These are phyloP conservation scores for Graphium sp. DNA, from an alignment of 2,329 filamentous ascomycete genomes.

Conservation along the genomic window DNA sequence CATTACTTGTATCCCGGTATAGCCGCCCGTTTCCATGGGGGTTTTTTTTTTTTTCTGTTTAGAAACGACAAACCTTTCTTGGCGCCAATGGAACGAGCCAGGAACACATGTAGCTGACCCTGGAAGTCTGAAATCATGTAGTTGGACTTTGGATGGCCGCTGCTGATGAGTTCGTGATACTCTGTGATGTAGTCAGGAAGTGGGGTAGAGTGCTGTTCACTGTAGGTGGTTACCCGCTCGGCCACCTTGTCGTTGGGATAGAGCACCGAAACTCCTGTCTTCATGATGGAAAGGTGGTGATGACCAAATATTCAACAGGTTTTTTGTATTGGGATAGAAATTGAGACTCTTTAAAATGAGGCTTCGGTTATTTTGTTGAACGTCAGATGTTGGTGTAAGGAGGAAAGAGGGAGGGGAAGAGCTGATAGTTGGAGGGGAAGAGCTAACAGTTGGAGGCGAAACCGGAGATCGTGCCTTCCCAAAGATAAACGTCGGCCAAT, in stretches of 20 bases:
- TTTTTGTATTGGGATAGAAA: not conserved
- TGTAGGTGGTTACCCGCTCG: conserved; percentile 22
- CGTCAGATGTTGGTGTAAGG: too few species aligned
- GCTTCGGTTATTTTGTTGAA: too few species aligned
- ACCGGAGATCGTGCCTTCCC: too few species aligned
- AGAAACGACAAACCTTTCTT: conserved; percentile 13
- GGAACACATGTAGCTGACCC: conserved; percentile 20
- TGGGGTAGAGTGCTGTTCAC: conserved; percentile 20
- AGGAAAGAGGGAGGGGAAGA: too few species aligned
- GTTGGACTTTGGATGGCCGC: conserved; percentile 12
- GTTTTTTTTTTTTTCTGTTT: too few species aligned
- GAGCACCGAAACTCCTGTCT: conserved; percentile 18
- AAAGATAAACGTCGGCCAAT: too few species aligned
- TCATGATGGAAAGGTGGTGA: conserved; percentile 14
- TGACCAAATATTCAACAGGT: not conserved
- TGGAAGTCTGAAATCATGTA: conserved; percentile 24
- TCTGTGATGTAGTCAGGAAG: conserved; percentile 22
- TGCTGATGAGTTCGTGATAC: conserved; percentile 18
- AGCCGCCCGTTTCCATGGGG: not conserved
- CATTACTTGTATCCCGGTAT: not conserved
- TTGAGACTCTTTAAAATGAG: too few species aligned
- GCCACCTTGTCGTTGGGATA: conserved; percentile 24
- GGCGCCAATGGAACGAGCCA: conserved; percentile 21
- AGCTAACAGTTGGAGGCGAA: too few species aligned
- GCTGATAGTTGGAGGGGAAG: too few species aligned